Conservation (phyloP, 495 filamentous ascomycete genomes). For the Achaetomiella virescens region DNA sequence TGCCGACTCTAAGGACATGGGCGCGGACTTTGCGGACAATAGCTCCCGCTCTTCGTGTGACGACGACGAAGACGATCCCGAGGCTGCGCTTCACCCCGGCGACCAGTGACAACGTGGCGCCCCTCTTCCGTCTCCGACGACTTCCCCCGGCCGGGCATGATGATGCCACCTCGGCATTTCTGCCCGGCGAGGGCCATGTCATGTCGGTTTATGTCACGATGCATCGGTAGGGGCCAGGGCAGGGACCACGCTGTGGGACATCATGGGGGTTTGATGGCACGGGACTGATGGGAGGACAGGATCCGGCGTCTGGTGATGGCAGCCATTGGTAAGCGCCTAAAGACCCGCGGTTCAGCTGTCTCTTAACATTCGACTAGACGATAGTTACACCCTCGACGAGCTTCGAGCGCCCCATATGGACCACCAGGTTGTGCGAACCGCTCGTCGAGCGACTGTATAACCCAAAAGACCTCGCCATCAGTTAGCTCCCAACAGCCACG, state of each 20-base stretch:
- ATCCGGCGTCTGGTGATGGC: conserved; percentile 28
- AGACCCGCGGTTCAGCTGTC: too few relatives aligned
- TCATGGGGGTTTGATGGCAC: too few relatives aligned
- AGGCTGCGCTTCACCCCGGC: conserved; percentile 17
- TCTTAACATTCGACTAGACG: conserved; percentile 34
- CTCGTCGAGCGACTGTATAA: conserved; percentile 56
- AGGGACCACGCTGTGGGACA: too few relatives aligned
- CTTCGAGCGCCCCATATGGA: conserved; percentile 54
- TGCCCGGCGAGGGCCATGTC: conserved; percentile 6
- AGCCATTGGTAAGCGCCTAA: conserved; percentile 20
- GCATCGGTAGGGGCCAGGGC: too few relatives aligned
- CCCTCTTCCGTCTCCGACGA: conserved; percentile 14
- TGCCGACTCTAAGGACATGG: conserved; percentile 10
- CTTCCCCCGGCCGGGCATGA: conserved; percentile 11
- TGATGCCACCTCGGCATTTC: conserved; percentile 1
- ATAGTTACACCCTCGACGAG: conserved; percentile 56
- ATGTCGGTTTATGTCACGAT: conserved; percentile 44
- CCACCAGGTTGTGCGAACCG: conserved; percentile 49
- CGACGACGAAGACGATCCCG: conserved; percentile 22
- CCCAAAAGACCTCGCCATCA: conserved; percentile 49
- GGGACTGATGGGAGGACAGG: conserved; percentile 27
- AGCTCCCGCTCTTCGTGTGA: conserved; percentile 12
- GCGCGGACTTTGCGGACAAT: conserved; percentile 1
- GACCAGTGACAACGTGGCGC: conserved; percentile 17
- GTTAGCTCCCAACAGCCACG: conserved; percentile 24